Percentiles rank a stretch among this genome's conserved stretches.
Conservation (phyloP, 345 rosid species). For the Turnera subulata region DNA sequence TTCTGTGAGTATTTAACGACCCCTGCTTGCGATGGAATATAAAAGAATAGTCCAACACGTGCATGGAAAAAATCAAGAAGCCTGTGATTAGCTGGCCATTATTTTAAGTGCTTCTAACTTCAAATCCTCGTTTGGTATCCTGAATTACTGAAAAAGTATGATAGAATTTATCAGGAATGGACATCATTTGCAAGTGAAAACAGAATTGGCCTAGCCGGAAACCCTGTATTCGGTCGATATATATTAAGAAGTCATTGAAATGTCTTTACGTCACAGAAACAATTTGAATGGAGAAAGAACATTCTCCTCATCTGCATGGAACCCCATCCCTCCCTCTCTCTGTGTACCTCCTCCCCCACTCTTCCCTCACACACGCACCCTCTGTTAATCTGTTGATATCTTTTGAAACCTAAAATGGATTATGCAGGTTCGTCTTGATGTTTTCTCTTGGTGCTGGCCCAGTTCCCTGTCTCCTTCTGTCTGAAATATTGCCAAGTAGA, state of each 20-base stretch:
- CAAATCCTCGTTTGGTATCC: not conserved
- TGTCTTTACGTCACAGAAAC: no score
- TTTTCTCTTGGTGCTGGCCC: conserved; percentile 92
- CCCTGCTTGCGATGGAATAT: no score
- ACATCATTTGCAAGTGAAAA: conserved; percentile 1
- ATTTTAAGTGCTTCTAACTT: not conserved
- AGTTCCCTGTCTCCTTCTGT: conserved; percentile 79
- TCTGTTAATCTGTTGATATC: not conserved
- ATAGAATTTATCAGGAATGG: conserved; percentile 1
- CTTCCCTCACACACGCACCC: no score
- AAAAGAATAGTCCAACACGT: no score
- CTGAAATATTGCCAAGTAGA: conserved; percentile 84
- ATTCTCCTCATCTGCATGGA: no score
- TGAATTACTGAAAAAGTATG: not conserved
- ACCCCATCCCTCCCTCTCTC: no score
- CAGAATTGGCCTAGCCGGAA: not conserved
- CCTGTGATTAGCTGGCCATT: no score
- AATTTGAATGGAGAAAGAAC: no score
- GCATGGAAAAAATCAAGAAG: no score
- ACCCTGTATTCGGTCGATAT: not conserved
- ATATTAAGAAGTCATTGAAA: not conserved
- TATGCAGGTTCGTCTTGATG: conserved; percentile 72
- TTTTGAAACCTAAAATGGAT: conserved; percentile 3
- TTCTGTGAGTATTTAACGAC: conserved; percentile 54
- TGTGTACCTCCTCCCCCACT: no score